Base-by-base conservation (phyloP, 805 yeast species). In the Teunomyces panamensis region DNA sequence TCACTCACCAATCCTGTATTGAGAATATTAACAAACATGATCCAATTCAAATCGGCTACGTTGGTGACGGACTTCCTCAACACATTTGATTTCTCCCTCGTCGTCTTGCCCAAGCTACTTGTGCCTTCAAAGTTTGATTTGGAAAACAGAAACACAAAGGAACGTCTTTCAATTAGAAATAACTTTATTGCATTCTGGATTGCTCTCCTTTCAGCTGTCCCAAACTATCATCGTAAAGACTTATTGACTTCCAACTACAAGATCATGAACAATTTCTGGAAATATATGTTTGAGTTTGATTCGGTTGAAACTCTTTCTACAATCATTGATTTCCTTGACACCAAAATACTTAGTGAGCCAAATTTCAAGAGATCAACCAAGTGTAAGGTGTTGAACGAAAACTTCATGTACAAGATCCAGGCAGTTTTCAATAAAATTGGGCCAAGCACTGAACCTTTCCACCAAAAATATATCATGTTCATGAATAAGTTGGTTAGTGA, bases 381-480 rank as follows among this genome's bases (percentile, higher is more conserved):
- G 61, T 78, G 89, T 50, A 80, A 81, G 50, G 77, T 90, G 11
- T 77, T 92, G 57, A 89, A 88, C 56, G 97, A 91, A 59, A 80
- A 86, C 73, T 79, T 84, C 17, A 59, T 89, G 49, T 73, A 75
- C 26, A 81, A 81, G 46, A 54, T 89, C 28, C 78, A 81, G 30
- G 72, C 78, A 3, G 62, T 89, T 3, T 82, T 63, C 35, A 37
- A 44, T 27, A 66, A 57, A 46, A 43, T 52, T 30, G 65, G 50
- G 28, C 60, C 53, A 16, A 60, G 47, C 52, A 28, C 49, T 1
- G 43, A 48, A 16, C 42, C 44, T 6, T 43, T 82, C 10, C 68
- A 69, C 9, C 62, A 64, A 5, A 56, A 61, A 9, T 68, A 80
- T 11, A 69, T 77, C 48, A 62, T 67, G 2, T 79, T 86, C 49